These are phyloP conservation scores for Cardamine occulta DNA, from an alignment of 345 rosid species.

Conservation along the genomic window DNA sequence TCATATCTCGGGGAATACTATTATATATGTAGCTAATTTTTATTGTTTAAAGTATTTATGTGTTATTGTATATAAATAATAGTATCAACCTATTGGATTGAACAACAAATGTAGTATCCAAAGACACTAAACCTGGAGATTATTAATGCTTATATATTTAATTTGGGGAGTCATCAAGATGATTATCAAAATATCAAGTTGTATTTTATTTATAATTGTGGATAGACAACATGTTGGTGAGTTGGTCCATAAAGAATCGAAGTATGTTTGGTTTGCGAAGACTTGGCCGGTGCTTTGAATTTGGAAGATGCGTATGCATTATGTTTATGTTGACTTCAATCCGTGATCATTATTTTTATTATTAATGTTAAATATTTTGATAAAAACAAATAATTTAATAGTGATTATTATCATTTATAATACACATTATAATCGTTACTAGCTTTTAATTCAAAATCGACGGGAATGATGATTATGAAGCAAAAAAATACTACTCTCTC, in stretches of 20 bases:
- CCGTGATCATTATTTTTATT: background rate
- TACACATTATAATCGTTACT: background rate
- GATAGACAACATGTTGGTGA: constrained; percentile 26
- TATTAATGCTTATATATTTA: background rate
- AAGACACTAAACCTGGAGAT: constrained; percentile 17
- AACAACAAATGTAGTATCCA: background rate
- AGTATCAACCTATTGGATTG: background rate
- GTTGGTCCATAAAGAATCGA: constrained; percentile 27
- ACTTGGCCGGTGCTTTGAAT: constrained; percentile 32
- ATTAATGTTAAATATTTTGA: background rate
- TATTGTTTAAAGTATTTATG: background rate
- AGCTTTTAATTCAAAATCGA: background rate
- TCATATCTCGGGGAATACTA: background rate
- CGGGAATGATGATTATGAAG: constrained; percentile 15
- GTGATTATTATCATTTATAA: background rate
- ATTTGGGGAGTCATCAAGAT: constrained; percentile 16
- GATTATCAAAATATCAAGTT: constrained; percentile 24
- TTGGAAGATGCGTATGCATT: constrained; percentile 25
- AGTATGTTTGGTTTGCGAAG: constrained; percentile 22
- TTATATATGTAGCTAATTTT: background rate
- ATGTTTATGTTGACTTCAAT: constrained; percentile 22
- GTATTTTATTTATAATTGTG: background rate
- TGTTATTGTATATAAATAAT: background rate
- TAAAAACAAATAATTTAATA: background rate
- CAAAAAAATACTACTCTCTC: no score